These are phyloP conservation scores for Tuber magnatum DNA, from an alignment of 495 filamentous ascomycete species.

Conservation along the genomic window DNA sequence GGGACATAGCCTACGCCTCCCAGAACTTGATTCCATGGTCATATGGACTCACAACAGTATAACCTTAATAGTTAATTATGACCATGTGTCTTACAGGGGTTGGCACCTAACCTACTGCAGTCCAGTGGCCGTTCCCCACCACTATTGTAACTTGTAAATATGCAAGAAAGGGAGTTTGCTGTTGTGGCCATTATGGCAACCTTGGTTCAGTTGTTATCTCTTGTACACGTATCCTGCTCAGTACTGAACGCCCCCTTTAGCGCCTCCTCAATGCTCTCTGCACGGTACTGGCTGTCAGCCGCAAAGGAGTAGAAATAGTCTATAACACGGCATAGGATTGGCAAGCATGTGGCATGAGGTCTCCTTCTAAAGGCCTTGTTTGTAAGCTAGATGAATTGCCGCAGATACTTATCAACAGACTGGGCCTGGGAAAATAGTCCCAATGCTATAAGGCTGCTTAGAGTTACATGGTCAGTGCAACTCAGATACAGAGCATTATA, in stretches of 20 bases:
- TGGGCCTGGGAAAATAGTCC: slow-evolving; percentile 28
- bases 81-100: accelerated
- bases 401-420: slow-evolving; percentile 23
- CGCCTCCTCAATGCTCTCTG: slow-evolving; percentile 18
- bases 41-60: neutral
- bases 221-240: neutral
- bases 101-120: neutral
- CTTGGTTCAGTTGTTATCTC: neutral
- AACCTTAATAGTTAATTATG: neutral
- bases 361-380: slow-evolving; percentile 14
- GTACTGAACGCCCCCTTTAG: slow-evolving; percentile 28
- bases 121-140: slow-evolving; percentile 14
- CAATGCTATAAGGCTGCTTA: slow-evolving; percentile 21
- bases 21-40: slow-evolving; percentile 6
- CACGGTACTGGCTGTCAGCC: slow-evolving; percentile 25
- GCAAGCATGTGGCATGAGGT: slow-evolving; percentile 6
- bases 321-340: slow-evolving; percentile 13
- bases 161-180: slow-evolving; percentile 23
- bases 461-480: neutral
- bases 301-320: slow-evolving; percentile 19
- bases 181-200: slow-evolving; percentile 31
- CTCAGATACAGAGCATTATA: neutral
- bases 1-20: slow-evolving; percentile 26
- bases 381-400: slow-evolving; percentile 23
- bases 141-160: slow-evolving; percentile 39